Conservation (phyloP, 306 rosid genomes). For the Quercus parvula region DNA sequence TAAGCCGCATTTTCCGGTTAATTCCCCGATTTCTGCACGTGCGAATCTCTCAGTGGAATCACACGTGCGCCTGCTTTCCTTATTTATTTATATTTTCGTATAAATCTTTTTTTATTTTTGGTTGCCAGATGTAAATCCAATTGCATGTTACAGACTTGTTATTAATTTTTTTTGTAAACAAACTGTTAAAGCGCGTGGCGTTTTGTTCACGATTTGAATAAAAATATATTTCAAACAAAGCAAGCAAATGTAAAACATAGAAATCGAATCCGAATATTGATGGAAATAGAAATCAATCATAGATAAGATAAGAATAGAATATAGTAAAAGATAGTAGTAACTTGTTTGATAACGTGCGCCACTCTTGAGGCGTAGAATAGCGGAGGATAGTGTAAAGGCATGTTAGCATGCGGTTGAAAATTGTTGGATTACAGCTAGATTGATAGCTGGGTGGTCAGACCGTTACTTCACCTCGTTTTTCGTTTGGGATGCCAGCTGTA, state of each 20-base stretch:
- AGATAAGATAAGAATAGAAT: too few relatives aligned
- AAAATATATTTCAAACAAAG: too few relatives aligned
- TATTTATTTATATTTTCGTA: background rate
- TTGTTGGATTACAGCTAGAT: conserved; percentile 17
- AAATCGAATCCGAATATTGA: background rate
- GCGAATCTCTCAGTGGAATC: conserved; percentile 9
- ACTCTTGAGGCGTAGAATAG: conserved; percentile 20
- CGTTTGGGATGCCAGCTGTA: conserved; percentile 58
- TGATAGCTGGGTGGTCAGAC: conserved; percentile 63
- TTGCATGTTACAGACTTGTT: background rate
- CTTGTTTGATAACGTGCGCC: background rate
- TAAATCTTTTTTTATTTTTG: background rate
- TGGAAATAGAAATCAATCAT: too few relatives aligned
- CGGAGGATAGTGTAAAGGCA: background rate
- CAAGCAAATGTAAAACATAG: background rate
- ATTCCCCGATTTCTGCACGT: background rate
- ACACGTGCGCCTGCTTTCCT: conserved; percentile 18
- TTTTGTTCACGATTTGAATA: too few relatives aligned
- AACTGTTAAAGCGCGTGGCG: too few relatives aligned
- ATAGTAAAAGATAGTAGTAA: too few relatives aligned
- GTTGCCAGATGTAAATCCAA: background rate
- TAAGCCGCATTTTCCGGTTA: conserved; percentile 25
- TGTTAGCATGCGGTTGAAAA: conserved; percentile 22
- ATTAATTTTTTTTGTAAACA: too few relatives aligned
- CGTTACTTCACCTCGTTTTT: conserved; percentile 40